Percentiles rank a stretch among this genome's conserved stretches.
phyloP scores from a whole-genome alignment of 192 early-diverging fungal species.

The Backusella mclennaniae region DNA sequence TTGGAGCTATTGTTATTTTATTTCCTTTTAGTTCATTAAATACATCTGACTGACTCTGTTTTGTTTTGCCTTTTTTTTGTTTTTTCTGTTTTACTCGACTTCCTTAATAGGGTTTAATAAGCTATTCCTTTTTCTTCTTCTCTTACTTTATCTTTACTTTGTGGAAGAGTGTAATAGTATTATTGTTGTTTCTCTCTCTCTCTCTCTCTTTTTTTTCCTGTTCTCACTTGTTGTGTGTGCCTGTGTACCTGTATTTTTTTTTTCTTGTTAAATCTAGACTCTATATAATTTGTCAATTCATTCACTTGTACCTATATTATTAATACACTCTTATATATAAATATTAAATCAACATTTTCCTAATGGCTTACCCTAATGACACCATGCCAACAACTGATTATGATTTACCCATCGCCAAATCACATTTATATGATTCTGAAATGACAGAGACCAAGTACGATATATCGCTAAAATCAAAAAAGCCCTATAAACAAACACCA shows the following conservation, averaged over 20 bases:
- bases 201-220: neutral
- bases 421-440: neutral
- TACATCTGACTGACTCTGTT: neutral
- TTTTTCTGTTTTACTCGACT: neutral
- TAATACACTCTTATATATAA: neutral
- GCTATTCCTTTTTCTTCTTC: neutral
- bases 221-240: neutral
- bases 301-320: neutral
- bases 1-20: neutral
- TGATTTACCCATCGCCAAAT: neutral
- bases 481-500: neutral
- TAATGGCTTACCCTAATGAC: constrained; percentile 2
- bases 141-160: neutral
- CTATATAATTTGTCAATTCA: neutral
- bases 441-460: neutral
- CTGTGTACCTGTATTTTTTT: constrained; percentile 1
- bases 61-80: neutral
- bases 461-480: neutral
- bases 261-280: neutral
- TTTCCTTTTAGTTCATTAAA: constrained; percentile 2
- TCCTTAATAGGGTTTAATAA: neutral
- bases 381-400: neutral
- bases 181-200: neutral
- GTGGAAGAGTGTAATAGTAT: neutral
- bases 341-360: neutral